Evolutionary conservation across 2,329 filamentous ascomycete genomes (phyloP).

Genomic region (Stachybotrys elegans): DNA sequence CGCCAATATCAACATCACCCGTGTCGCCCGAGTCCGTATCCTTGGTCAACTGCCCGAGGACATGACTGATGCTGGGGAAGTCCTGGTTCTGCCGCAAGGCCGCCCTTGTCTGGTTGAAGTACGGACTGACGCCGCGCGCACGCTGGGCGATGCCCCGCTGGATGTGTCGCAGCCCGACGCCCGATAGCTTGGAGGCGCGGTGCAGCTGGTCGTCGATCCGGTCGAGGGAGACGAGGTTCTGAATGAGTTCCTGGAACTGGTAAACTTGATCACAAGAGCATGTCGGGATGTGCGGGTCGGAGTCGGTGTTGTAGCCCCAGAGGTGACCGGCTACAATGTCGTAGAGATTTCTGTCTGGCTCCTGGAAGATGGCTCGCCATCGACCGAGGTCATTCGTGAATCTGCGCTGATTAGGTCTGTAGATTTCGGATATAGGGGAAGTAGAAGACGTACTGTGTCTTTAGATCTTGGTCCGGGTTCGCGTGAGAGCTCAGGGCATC

Average conservation of each 20-base stretch:
- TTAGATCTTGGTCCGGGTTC: not conserved
- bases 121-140: not conserved
- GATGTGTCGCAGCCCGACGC: slow-evolving; percentile 10
- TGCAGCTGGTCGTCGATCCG: slow-evolving; percentile 5
- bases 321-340: slow-evolving; percentile 15
- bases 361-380: slow-evolving; percentile 16
- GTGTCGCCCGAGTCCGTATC: slow-evolving; percentile 8
- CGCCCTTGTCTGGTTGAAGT: no score
- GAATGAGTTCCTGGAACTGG: slow-evolving; percentile 15
- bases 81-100: no score
- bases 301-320: slow-evolving; percentile 12
- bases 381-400: slow-evolving; percentile 19
- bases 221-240: slow-evolving; percentile 14
- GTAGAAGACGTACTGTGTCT: not conserved
- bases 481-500: slow-evolving; percentile 13
- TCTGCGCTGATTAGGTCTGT: slow-evolving; percentile 11
- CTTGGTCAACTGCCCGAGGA: slow-evolving; percentile 5
- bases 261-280: slow-evolving; percentile 7
- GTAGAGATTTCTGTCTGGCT: no score
- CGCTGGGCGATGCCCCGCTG: slow-evolving; percentile 12
- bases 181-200: slow-evolving; percentile 3
- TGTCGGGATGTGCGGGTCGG: not conserved
- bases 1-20: slow-evolving; percentile 6
- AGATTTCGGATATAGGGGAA: not conserved
- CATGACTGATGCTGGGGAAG: slow-evolving; percentile 2